Percentiles rank a stretch among this genome's conserved stretches.
Conservation (phyloP, 495 filamentous ascomycete genomes). For the Penicillium crystallinum region DNA sequence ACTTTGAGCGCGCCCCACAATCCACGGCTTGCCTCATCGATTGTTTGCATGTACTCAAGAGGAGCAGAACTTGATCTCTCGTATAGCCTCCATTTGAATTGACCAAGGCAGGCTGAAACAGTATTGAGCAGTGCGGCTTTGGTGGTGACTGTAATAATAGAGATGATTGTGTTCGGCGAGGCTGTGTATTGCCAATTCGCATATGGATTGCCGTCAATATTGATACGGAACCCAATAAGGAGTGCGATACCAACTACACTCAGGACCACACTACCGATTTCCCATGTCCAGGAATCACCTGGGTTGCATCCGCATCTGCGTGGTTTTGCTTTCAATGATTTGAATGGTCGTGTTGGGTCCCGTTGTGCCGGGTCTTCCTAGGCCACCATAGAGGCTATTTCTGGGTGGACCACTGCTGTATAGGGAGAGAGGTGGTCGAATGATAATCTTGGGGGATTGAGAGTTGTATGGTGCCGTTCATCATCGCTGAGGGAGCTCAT, state of each 20-base stretch:
- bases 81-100: slow-evolving; percentile 8
- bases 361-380: too few relatives aligned
- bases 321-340: too few relatives aligned
- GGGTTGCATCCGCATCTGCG: too few relatives aligned
- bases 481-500: too few relatives aligned
- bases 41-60: slow-evolving; percentile 3
- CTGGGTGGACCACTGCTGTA: too few relatives aligned
- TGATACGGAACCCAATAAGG: slow-evolving; percentile 1
- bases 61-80: background rate
- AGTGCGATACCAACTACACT: background rate
- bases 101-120: slow-evolving; percentile 8
- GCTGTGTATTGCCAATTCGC: background rate
- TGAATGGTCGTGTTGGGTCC: too few relatives aligned
- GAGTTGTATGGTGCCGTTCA: too few relatives aligned
- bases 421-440: too few relatives aligned
- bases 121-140: slow-evolving; percentile 5
- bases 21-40: slow-evolving; percentile 10
- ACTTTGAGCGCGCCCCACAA: slow-evolving; percentile 3
- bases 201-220: slow-evolving; percentile 1
- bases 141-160: slow-evolving; percentile 1
- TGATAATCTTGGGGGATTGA: too few relatives aligned
- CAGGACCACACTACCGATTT: background rate
- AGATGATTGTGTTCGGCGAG: slow-evolving; percentile 7
- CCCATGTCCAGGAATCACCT: slow-evolving; percentile 11
- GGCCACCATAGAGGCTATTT: too few relatives aligned